Base-by-base conservation (phyloP, 176 grass and related monocot genomes). In the Cenchrus purpureus region DNA sequence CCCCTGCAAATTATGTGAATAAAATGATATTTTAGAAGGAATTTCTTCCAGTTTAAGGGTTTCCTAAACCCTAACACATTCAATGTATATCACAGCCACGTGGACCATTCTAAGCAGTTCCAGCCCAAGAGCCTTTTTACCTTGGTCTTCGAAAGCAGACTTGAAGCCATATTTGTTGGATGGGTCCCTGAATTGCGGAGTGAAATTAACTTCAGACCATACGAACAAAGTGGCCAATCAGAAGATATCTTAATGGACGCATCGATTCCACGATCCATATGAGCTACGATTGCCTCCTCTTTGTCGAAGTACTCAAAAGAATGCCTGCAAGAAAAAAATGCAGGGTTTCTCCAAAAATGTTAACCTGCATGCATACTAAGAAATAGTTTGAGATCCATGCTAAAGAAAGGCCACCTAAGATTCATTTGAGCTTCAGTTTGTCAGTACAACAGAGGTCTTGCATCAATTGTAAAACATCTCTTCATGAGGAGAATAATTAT, bases 271-370 rank as follows among this genome's bases (percentile, higher is more conserved):
- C 93, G 86, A 57, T 87, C 93, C 78, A 98, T 65, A 81, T 94
- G 96, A 81, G 88, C 89, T 79, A 86, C 81, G 19, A 98, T 74
- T 57, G 77, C 84, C 69, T 90, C 88, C 81, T 95, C 91, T 83
- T 83, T 91, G 68, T 94, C 89, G 2, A 80, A 86, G 80, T 95
- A 95, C 74, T 94, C 89, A 86, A 95, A 98, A 53, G 93, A 93
- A 76, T 94, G 93, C 75, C 96, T 98, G 91, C 40, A 82, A 86
- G 43, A 85, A 73, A 43, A 81, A 3, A 82, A 82, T 31, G 61
- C 48, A 58, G 37, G 37, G 45, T 79, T 72, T 16, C 17, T 50
- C 1, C 42, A 66, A 66, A 65, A 73, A 63, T 17, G 8, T 56
- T 66, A 78, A 50, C 9, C 74, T 72, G n/a, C 60, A 84, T 4